Conservation (phyloP, 306 rosid genomes). For the Vachellia pachyceras region DNA sequence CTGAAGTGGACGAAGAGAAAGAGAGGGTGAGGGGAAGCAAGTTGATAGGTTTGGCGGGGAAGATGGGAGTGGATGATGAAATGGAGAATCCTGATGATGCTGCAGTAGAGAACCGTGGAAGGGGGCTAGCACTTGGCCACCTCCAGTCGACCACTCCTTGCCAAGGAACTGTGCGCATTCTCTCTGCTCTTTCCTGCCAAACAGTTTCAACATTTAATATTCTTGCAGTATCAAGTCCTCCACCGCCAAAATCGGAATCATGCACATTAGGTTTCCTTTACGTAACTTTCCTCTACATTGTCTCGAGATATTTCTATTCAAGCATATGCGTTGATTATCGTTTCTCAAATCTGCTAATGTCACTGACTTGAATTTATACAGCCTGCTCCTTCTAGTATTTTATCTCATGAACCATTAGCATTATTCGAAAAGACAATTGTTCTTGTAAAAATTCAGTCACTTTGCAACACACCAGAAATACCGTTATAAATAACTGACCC, state of each 20-base stretch:
- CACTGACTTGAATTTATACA: neutral
- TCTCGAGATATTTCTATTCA: neutral
- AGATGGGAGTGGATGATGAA: conserved; percentile 62
- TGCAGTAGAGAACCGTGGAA: conserved; percentile 82
- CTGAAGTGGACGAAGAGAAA: conserved; percentile 48
- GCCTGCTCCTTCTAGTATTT: neutral
- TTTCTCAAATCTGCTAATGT: neutral
- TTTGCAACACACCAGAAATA: neutral
- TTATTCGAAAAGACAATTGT: neutral
- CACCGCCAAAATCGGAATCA: neutral
- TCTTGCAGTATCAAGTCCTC: neutral
- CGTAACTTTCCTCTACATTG: neutral
- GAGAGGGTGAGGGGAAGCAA: conserved; percentile 54
- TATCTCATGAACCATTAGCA: neutral
- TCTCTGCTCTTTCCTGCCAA: conserved; percentile 75
- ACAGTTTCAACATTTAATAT: neutral
- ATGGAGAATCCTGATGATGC: conserved; percentile 99
- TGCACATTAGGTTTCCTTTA: neutral
- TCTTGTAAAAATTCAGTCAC: neutral
- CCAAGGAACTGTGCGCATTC: conserved; percentile 60
- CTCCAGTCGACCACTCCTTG: conserved; percentile 70
- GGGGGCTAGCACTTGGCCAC: conserved; percentile 71
- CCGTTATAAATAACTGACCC: neutral
- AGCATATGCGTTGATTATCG: neutral
- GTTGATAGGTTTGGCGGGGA: conserved; percentile 47